These are phyloP conservation scores for Mrakia frigida DNA, from an alignment of 768 basidiomycete genomes.

Conservation along the genomic window DNA sequence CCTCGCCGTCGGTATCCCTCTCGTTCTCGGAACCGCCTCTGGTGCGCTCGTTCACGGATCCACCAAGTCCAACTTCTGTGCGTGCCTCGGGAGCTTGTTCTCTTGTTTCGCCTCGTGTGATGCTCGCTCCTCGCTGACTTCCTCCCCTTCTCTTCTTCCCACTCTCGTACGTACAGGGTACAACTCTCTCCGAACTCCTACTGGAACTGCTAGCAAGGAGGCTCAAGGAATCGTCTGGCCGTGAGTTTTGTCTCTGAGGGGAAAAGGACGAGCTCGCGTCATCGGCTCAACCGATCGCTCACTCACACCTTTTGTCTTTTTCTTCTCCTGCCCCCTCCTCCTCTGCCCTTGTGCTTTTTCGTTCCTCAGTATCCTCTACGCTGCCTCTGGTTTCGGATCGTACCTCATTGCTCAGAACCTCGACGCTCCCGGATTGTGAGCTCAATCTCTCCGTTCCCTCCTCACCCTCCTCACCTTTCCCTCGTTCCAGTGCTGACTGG, in stretches of 20 bases:
- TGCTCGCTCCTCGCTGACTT: background rate
- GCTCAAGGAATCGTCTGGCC: conserved; percentile 27
- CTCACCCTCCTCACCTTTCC: no score
- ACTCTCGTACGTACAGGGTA: conserved; percentile 10
- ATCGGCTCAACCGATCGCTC: no score
- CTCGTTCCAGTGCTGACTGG: no score
- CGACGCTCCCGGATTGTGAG: conserved; percentile 17
- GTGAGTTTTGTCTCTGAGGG: no score
- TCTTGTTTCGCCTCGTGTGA: background rate
- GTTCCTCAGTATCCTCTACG: conserved; percentile 18
- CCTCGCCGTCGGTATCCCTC: conserved; percentile 33
- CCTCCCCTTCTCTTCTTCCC: background rate
- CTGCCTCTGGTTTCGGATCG: conserved; percentile 30
- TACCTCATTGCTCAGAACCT: conserved; percentile 32
- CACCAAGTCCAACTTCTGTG: conserved; percentile 12
- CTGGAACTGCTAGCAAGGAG: conserved; percentile 21
- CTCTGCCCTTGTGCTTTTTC: no score
- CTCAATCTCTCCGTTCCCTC: no score
- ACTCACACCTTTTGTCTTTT: no score
- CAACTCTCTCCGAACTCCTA: conserved; percentile 25
- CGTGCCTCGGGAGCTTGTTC: background rate
- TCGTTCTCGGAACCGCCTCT: conserved; percentile 24
- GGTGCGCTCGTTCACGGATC: conserved; percentile 26
- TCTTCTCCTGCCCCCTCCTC: no score
- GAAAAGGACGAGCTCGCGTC: no score